Conservation (phyloP, 495 filamentous ascomycete species). For the Lophiostoma macrostomum region DNA sequence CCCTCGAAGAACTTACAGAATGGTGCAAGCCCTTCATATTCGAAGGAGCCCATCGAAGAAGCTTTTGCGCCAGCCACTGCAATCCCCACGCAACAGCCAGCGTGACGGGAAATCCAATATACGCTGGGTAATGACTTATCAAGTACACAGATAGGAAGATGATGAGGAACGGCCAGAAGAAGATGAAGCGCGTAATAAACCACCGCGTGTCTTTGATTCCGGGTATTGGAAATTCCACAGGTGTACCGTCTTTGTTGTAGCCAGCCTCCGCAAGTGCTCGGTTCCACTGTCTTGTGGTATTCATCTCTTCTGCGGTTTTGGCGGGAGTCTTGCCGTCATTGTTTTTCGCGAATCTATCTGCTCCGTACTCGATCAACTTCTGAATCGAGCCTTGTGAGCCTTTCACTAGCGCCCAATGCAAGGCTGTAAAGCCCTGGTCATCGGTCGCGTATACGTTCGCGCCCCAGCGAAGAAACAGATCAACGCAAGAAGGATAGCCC, state of each 20-base stretch:
- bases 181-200: conserved; percentile 83
- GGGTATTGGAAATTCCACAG: conserved; percentile 56
- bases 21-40: conserved; percentile 85
- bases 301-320: conserved; percentile 83
- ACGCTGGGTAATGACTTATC: conserved; percentile 70
- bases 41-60: conserved; percentile 73
- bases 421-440: conserved; percentile 84
- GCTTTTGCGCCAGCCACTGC: conserved; percentile 74
- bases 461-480: conserved; percentile 91
- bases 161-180: conserved; percentile 79
- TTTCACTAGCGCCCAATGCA: conserved; percentile 96
- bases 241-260: conserved; percentile 73
- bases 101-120: conserved; percentile 67
- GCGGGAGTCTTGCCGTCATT: conserved; percentile 83
- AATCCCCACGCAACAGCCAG: conserved; percentile 63
- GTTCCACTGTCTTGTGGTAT: conserved; percentile 75
- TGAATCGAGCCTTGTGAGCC: conserved; percentile 80
- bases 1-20: conserved; percentile 59
- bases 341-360: conserved; percentile 85
- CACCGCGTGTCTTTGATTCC: conserved; percentile 66
- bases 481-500: conserved; percentile 84
- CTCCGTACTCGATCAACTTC: conserved; percentile 90
- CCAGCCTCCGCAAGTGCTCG: conserved; percentile 80
- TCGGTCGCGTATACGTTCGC: conserved; percentile 88
- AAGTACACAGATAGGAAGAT: conserved; percentile 67